Evolutionary conservation across 768 basidiomycete species (phyloP).

Genomic region (Pleurotus tuoliensis): DNA sequence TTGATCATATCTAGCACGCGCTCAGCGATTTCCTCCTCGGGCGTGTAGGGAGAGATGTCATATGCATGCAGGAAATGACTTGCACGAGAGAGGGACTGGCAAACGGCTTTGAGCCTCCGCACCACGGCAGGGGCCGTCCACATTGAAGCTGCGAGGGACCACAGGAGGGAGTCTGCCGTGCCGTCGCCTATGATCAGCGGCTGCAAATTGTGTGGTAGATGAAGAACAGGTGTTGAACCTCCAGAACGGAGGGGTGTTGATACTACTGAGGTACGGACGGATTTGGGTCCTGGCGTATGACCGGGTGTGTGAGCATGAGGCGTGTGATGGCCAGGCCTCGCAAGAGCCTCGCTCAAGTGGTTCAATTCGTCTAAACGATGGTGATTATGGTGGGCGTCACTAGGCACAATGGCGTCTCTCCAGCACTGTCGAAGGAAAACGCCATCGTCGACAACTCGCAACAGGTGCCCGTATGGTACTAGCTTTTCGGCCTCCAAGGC

Average conservation of each 20-base stretch:
- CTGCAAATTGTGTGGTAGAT: slow-evolving; percentile 38
- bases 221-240: slow-evolving; percentile 14
- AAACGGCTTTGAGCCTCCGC: slow-evolving; percentile 69
- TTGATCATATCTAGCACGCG: slow-evolving; percentile 71
- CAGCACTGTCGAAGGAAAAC: slow-evolving; percentile 63
- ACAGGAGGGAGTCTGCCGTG: slow-evolving; percentile 58
- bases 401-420: slow-evolving; percentile 42
- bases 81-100: slow-evolving; percentile 63
- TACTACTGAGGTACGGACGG: background rate
- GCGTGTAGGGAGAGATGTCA: slow-evolving; percentile 60
- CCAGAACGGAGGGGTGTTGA: background rate
- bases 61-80: slow-evolving; percentile 63
- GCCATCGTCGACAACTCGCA: slow-evolving; percentile 66
- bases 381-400: slow-evolving; percentile 21
- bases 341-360: background rate
- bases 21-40: slow-evolving; percentile 63
- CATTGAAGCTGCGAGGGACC: slow-evolving; percentile 53
- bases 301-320: background rate
- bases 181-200: slow-evolving; percentile 78
- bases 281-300: background rate
- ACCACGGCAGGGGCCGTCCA: slow-evolving; percentile 64
- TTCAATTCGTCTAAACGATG: slow-evolving; percentile 10
- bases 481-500: slow-evolving; percentile 55
- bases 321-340: slow-evolving; percentile 1
- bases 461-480: slow-evolving; percentile 41